Percentiles rank a stretch among this genome's conserved stretches.
Conservation (phyloP, 805 yeast species). For the Candida xyloterini region DNA sequence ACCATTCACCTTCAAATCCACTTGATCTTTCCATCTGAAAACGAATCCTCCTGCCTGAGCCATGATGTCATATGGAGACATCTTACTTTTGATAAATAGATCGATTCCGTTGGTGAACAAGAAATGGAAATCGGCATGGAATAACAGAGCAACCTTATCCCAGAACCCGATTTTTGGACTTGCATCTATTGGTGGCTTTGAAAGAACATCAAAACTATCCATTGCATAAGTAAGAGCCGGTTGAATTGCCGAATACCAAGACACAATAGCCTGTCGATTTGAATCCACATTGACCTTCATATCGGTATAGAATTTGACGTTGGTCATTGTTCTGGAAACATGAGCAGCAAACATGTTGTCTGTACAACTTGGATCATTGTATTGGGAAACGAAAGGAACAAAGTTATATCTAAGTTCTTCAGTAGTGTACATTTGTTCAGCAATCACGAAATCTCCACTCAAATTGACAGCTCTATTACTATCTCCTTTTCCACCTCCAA, state of each 20-base stretch:
- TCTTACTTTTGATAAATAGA: constrained; percentile 59
- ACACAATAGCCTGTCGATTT: constrained; percentile 45
- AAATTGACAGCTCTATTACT: constrained; percentile 33
- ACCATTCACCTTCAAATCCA: constrained; percentile 49
- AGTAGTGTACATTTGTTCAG: constrained; percentile 59
- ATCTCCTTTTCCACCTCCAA: constrained; percentile 45
- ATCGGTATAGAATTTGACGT: constrained; percentile 55
- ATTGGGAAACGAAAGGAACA: constrained; percentile 47
- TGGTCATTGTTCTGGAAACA: constrained; percentile 61
- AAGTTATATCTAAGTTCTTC: constrained; percentile 38
- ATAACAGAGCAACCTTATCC: constrained; percentile 59
- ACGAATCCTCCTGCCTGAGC: constrained; percentile 64
- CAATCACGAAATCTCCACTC: constrained; percentile 51
- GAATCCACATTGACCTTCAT: constrained; percentile 45
- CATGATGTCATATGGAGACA: constrained; percentile 53
- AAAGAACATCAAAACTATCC: constrained; percentile 62
- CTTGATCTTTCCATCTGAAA: constrained; percentile 61
- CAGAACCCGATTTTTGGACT: constrained; percentile 65
- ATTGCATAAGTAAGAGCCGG: constrained; percentile 60
- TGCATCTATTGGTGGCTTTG: constrained; percentile 68
- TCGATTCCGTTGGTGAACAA: constrained; percentile 50
- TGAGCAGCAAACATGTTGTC: constrained; percentile 57
- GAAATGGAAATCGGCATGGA: constrained; percentile 53
- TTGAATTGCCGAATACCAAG: constrained; percentile 64
- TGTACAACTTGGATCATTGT: constrained; percentile 19